A percentile compares a stretch with the other conserved stretches of the same genome.
These are phyloP conservation scores for Coemansia biformis DNA, from an alignment of 192 early-diverging fungal species.

Conservation along the genomic window DNA sequence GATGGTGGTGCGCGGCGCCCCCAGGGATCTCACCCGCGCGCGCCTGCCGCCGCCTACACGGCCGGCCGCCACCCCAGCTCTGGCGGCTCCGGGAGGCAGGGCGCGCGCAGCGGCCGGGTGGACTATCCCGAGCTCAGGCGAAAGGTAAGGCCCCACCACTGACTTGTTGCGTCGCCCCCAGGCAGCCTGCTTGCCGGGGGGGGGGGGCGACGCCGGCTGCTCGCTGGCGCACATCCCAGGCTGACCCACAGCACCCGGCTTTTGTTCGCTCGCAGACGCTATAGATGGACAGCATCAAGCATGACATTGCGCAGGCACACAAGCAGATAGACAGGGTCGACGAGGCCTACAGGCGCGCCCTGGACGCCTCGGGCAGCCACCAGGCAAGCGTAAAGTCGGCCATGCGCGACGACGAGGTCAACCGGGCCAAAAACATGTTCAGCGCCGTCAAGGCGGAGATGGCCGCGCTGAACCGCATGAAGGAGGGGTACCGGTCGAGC, in stretches of 20 bases:
- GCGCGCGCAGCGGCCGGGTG: too few species aligned
- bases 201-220: too few species aligned
- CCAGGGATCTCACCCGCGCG: background rate
- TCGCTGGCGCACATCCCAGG: too few species aligned
- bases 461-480: background rate
- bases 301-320: background rate
- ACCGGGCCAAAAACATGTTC: background rate
- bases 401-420: background rate
- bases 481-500: background rate
- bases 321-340: background rate
- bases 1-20: background rate
- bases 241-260: background rate
- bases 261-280: too few species aligned
- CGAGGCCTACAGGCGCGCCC: background rate
- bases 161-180: too few species aligned
- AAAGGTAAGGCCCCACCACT: too few species aligned
- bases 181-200: too few species aligned
- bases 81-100: too few species aligned
- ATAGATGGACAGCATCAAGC: constrained; percentile 3
- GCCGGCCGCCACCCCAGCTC: too few species aligned
- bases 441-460: background rate
- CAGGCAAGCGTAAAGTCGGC: background rate
- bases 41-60: background rate
- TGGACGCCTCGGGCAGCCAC: background rate
- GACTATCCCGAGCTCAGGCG: too few species aligned